Base-by-base conservation (phyloP, 2,329 filamentous ascomycete genomes). In the Hypocrella siamensis region DNA sequence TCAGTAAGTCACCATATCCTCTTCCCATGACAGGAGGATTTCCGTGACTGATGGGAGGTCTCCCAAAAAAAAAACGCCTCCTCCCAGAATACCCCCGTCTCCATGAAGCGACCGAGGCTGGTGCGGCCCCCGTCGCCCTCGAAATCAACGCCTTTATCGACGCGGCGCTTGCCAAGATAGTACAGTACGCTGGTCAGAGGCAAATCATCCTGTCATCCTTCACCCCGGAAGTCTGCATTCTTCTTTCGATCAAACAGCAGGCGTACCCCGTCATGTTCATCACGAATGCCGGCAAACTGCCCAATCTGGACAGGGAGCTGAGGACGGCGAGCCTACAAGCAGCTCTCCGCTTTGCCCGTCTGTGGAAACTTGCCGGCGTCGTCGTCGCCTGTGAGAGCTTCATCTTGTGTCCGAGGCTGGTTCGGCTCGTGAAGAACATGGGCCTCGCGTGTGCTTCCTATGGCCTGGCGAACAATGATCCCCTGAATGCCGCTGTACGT, bases 141-240 rank as follows among this genome's bases (percentile, higher is more conserved):
- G 53, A 59, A 28, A 40, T 57, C 28, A 60, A 61, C 35, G 47
- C 43, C 12, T 58, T 53, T 36, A 40, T 58, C 24, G 56, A 60
- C 38, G 45, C 42, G 2, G 48, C 52, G 16, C 48, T 60, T 1
- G 39, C 44, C 6, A 42, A 38, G 14, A 37, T 57, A n/a, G 44
- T 42, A 30, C 36, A 34, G 4, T 40, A 42, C 14, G 46, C 38
- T 17, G 28, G 40, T 3, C 31, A 36, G 2, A 45, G 53, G 11
- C 42, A 31, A 2, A 57, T 58, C 19, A 46, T 57, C 11, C 40
- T 52, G 19, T 51, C 51, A 3, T 53, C 48, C 4, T 56, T 56
- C 37, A 55, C 46, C 15, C 52, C 51, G 2, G 49, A 53, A 19
- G 38, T 54, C 12, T 55, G 51, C 32, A 49, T 55, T 24, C 40